Conservation (phyloP, 2,329 filamentous ascomycete species). For the Apiospora arundinis region DNA sequence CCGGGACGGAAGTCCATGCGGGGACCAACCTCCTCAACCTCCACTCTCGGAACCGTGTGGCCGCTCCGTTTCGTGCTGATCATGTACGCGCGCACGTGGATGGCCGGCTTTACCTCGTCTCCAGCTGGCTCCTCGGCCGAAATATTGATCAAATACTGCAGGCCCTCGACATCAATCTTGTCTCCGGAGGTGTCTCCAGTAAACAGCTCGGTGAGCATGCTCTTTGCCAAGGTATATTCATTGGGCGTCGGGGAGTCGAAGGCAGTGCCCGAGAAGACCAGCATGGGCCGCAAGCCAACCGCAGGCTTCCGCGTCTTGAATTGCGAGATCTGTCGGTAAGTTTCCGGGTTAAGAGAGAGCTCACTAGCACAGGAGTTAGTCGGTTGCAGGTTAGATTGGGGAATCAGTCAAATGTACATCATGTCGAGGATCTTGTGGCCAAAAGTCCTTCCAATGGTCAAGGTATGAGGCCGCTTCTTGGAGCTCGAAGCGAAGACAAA, state of each 20-base stretch:
- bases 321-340: conserved; percentile 71
- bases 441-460: conserved; percentile 86
- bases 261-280: conserved; percentile 87
- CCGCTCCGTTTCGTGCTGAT: conserved; percentile 86
- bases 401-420: conserved; percentile 50
- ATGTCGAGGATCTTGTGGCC: conserved; percentile 91
- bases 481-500: conserved; percentile 83
- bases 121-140: conserved; percentile 70
- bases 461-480: conserved; percentile 92
- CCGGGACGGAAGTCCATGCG: conserved; percentile 80
- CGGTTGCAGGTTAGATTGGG: background rate
- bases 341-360: conserved; percentile 78
- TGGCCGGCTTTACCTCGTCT: conserved; percentile 58
- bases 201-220: conserved; percentile 89
- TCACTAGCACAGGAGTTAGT: conserved; percentile 51
- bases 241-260: conserved; percentile 84
- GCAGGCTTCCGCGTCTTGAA: conserved; percentile 80
- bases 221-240: conserved; percentile 86
- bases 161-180: conserved; percentile 91
- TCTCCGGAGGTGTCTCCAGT: conserved; percentile 75
- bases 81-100: conserved; percentile 81
- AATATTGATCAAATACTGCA: conserved; percentile 89
- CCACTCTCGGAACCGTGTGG: conserved; percentile 85
- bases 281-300: conserved; percentile 85
- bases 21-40: conserved; percentile 94